Evolutionary conservation across 148 eudicot species (phyloP), one percentile per base, ranked within the genome.

Genomic region (Salicornia ramosissima): DNA sequence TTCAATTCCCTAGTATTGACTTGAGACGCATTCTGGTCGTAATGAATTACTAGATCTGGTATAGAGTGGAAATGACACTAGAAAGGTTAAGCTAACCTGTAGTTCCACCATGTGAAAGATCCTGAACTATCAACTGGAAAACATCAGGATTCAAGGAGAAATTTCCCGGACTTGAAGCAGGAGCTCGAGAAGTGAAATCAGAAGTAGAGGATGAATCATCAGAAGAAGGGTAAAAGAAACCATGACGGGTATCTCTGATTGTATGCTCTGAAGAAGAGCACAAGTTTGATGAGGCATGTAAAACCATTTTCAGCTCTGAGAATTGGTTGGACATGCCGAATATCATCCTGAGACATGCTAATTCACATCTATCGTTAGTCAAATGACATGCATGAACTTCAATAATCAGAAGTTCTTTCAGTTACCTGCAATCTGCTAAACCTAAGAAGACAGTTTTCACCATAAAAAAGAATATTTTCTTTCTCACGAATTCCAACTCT

Each of bases 311-410:
- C 82, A 94, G 89, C 91, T 90, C 97, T 65, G 90, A 90, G 71
- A 94, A 86, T 83, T 90, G 97, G 82, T 88, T 87, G 49, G 97
- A 82, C 91, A 94, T 94, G 87, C 89, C 79, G 79, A 81, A 80
- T 71, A 88, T 82, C 97, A 90, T 90, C 99, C 99, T 94, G 99
- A 90, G 90, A 86, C 92, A 94, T 87, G 83, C 92, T 84, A 88
- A 81, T 84, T 81, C 86, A 88, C 86, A 83, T 77, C 84, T 81
- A 78, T 74, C 51, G 85, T 88, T 80, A 94, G 92, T 79, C 84
- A 80, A 82, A 81, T 75, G 77, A 70, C 61, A 71, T 65, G 70
- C 3, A 31, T 54, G 72, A 79, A 45, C 79, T 77, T 73, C 57
- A 53, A 64, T 64, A 45, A 40, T 69, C 60, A 75, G 57, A 65